Evolutionary conservation across 768 basidiomycete species (phyloP).

Genomic region (Lentinula edodes): DNA sequence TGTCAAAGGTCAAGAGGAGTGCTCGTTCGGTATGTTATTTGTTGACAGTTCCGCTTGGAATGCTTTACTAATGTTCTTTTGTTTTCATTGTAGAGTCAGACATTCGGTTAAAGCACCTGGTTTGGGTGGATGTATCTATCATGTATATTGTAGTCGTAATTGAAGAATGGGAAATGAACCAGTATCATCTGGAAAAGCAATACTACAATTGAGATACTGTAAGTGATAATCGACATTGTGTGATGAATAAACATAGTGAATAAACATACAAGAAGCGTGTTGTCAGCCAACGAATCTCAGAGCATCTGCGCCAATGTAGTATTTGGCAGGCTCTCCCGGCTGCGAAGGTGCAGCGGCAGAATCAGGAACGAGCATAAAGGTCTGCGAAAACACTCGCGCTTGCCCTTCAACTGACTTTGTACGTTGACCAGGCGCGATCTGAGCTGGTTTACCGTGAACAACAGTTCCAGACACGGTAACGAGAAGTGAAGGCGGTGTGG

Average conservation of each 20-base stretch:
- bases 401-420: slow-evolving; percentile 62
- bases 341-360: slow-evolving; percentile 56
- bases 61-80: neutral
- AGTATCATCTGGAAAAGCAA: neutral
- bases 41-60: neutral
- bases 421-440: slow-evolving; percentile 39
- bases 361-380: slow-evolving; percentile 81
- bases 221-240: neutral
- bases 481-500: slow-evolving; percentile 72
- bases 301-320: slow-evolving; percentile 75
- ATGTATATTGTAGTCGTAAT: slow-evolving; percentile 1
- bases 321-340: slow-evolving; percentile 72
- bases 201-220: neutral
- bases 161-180: neutral
- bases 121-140: slow-evolving; percentile 5
- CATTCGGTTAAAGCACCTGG: slow-evolving; percentile 59
- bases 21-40: slow-evolving; percentile 62
- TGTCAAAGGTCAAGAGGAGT: slow-evolving; percentile 88
- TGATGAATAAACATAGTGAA: neutral
- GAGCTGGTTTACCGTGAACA: slow-evolving; percentile 59
- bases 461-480: slow-evolving; percentile 80
- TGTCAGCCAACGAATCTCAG: slow-evolving; percentile 68
- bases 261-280: neutral
- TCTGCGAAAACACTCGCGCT: slow-evolving; percentile 82
- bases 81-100: slow-evolving; percentile 60